Percentiles rank a stretch among this genome's conserved stretches.
Conservation (phyloP, 768 basidiomycete species). For the Hygrocybe coccinea region DNA sequence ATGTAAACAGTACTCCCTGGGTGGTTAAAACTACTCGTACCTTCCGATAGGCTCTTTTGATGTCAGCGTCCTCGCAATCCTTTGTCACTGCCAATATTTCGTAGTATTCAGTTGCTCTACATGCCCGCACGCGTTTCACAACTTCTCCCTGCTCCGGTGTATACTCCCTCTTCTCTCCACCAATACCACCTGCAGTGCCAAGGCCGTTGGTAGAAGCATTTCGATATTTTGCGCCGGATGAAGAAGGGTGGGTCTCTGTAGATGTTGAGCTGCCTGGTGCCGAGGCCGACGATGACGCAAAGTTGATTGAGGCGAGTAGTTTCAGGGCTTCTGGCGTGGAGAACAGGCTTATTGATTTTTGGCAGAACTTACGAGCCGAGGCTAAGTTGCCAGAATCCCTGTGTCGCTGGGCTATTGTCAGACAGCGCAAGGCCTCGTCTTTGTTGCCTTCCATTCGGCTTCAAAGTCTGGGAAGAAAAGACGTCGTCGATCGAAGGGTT, state of each 20-base stretch:
- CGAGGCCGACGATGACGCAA: slow-evolving; percentile 40
- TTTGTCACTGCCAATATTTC: slow-evolving; percentile 78
- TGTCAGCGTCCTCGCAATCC: slow-evolving; percentile 77
- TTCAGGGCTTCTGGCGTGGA: slow-evolving; percentile 69
- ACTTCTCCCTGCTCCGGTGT: slow-evolving; percentile 77
- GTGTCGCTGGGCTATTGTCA: slow-evolving; percentile 74
- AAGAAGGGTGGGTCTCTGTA: slow-evolving; percentile 64
- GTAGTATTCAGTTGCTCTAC: slow-evolving; percentile 89
- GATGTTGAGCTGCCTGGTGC: slow-evolving; percentile 34
- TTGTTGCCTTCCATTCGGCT: slow-evolving; percentile 74
- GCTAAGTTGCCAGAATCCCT: slow-evolving; percentile 64
- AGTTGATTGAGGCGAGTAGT: slow-evolving; percentile 59
- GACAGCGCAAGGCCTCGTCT: slow-evolving; percentile 82
- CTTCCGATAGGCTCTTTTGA: slow-evolving; percentile 96
- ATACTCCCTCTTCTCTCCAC: slow-evolving; percentile 77
- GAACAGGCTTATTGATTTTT: slow-evolving; percentile 82
- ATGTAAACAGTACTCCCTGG: slow-evolving; percentile 1
- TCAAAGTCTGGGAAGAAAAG: not conserved
- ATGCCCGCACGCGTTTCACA: slow-evolving; percentile 79
- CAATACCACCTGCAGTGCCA: slow-evolving; percentile 51
- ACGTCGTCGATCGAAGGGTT: not conserved
- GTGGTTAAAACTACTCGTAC: slow-evolving; percentile 37
- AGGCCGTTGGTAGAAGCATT: slow-evolving; percentile 33
- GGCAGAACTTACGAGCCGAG: slow-evolving; percentile 82
- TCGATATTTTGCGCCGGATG: slow-evolving; percentile 66